Conservation (phyloP, 2,329 filamentous ascomycete species). For the Ilyonectria sp. region DNA sequence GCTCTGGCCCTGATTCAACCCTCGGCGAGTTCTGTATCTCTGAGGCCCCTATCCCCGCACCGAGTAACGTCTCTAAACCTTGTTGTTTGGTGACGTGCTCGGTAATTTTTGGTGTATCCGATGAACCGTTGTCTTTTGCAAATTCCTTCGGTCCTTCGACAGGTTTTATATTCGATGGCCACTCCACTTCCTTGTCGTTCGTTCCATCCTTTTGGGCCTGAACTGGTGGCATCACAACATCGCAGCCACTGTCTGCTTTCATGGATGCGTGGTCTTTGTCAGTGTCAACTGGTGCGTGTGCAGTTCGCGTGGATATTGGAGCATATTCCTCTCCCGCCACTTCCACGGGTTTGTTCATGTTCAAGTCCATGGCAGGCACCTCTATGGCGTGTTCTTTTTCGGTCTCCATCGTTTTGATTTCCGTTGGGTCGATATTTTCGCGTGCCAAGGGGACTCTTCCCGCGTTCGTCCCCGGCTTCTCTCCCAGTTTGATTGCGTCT, state of each 20-base stretch:
- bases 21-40: conserved; percentile 24
- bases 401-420: conserved; percentile 1
- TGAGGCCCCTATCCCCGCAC: conserved; percentile 10
- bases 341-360: not conserved
- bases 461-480: not conserved
- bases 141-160: conserved; percentile 16
- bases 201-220: conserved; percentile 4
- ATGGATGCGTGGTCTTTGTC: conserved; percentile 20
- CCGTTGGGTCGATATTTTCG: not conserved
- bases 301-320: conserved; percentile 1
- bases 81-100: conserved; percentile 24
- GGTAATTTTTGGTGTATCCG: conserved; percentile 16
- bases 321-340: conserved; percentile 11
- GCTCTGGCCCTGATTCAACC: conserved; percentile 30
- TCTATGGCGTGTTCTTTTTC: conserved; percentile 3
- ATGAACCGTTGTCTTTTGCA: conserved; percentile 19
- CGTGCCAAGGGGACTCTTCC: not conserved
- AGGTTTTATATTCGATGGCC: not conserved
- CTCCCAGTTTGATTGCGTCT: not conserved
- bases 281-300: not conserved
- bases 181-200: not conserved
- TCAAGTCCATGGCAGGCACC: not conserved
- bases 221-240: conserved; percentile 25
- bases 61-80: conserved; percentile 12
- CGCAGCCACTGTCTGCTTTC: conserved; percentile 25